These are phyloP conservation scores for Trichoderma citrinoviride DNA, from an alignment of 2,329 filamentous ascomycete species.

Conservation along the genomic window DNA sequence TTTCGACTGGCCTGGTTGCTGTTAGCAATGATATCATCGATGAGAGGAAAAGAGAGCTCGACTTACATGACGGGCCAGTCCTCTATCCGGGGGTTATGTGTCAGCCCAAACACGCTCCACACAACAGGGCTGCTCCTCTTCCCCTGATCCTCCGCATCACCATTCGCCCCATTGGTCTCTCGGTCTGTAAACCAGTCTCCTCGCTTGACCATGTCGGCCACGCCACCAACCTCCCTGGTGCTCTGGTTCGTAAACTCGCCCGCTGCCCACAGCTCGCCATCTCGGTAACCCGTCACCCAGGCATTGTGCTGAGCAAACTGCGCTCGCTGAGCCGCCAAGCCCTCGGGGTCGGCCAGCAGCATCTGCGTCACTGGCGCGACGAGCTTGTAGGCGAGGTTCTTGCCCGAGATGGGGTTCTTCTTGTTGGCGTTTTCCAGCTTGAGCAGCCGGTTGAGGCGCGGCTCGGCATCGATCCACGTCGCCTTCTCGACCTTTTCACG, in stretches of 20 bases:
- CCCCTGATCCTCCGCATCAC: constrained; percentile 7
- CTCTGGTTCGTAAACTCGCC: constrained; percentile 54
- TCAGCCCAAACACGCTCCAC: constrained; percentile 50
- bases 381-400: constrained; percentile 50
- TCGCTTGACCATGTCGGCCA: constrained; percentile 46
- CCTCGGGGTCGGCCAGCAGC: constrained; percentile 45
- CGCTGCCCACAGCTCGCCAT: constrained; percentile 50
- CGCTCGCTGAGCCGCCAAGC: constrained; percentile 43
- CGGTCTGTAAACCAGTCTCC: constrained; percentile 45
- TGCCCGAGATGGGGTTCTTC: constrained; percentile 48
- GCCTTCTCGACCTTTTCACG: constrained; percentile 47
- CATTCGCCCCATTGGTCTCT: constrained; percentile 18
- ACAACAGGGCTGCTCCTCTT: constrained; percentile 38
- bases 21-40: neutral
- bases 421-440: constrained; percentile 48
- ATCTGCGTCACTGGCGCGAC: constrained; percentile 45
- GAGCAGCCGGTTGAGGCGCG: constrained; percentile 49
- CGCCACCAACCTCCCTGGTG: constrained; percentile 42
- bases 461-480: constrained; percentile 51
- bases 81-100: constrained; percentile 48
- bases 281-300: constrained; percentile 50
- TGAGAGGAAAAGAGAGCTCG: fast-evolving
- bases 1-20: constrained; percentile 45
- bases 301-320: constrained; percentile 46
- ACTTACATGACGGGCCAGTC: constrained; percentile 53